A percentile compares a stretch with the other conserved stretches of the same genome.
Evolutionary conservation across 495 filamentous ascomycete species (phyloP).

Genomic region (Talaromyces liani): DNA sequence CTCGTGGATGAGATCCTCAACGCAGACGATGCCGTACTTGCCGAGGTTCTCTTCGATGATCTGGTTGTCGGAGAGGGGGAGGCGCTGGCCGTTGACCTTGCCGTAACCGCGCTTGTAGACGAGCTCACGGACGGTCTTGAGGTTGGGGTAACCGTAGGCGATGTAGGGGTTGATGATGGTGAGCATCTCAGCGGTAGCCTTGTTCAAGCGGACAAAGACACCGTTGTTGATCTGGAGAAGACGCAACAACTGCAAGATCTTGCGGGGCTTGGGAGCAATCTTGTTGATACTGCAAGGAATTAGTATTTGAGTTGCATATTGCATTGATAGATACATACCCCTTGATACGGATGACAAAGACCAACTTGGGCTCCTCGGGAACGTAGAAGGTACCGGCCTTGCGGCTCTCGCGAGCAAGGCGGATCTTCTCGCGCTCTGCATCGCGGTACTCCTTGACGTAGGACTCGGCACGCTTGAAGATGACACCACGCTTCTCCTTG

Average conservation of each 20-base stretch:
- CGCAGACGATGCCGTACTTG: slow-evolving; percentile 98
- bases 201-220: slow-evolving; percentile 94
- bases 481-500: slow-evolving; percentile 93
- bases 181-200: slow-evolving; percentile 97
- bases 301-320: not conserved
- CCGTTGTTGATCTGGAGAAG: slow-evolving; percentile 99
- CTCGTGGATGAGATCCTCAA: slow-evolving; percentile 99
- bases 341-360: slow-evolving; percentile 99
- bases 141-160: slow-evolving; percentile 98
- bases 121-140: slow-evolving; percentile 97
- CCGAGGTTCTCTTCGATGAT: slow-evolving; percentile 94
- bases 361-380: slow-evolving; percentile 87
- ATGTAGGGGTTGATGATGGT: slow-evolving; percentile 97
- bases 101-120: slow-evolving; percentile 99
- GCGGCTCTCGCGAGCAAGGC: slow-evolving; percentile 80
- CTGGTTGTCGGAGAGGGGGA: slow-evolving; percentile 93
- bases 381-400: slow-evolving; percentile 91
- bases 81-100: slow-evolving; percentile 94
- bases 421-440: slow-evolving; percentile 95
- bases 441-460: slow-evolving; percentile 99
- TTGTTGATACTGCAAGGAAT: slow-evolving; percentile 87
- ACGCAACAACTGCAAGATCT: slow-evolving; percentile 98
- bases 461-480: slow-evolving; percentile 99
- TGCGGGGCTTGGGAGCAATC: slow-evolving; percentile 99
- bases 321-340: slow-evolving; percentile 43